Percentiles rank a stretch among this genome's conserved stretches.
These are phyloP conservation scores for Rhizopus sp. DNA, from an alignment of 371 early-diverging fungal genomes.

Conservation along the genomic window DNA sequence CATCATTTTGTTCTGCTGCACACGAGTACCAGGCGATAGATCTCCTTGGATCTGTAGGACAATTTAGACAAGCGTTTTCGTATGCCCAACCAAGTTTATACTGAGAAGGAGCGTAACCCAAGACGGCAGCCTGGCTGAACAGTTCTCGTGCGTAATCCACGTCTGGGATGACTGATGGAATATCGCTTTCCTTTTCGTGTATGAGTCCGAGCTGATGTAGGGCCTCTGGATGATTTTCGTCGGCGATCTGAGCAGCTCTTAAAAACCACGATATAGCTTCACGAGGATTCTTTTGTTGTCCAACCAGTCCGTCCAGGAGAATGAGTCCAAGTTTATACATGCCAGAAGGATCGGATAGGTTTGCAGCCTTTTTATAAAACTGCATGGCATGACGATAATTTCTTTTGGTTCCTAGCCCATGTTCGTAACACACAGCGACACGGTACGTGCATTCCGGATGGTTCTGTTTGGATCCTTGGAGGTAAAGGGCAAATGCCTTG, in stretches of 20 bases:
- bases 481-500: conserved; percentile 87
- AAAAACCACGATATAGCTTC: conserved; percentile 94
- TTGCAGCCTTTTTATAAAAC: conserved; percentile 93
- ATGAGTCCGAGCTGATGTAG: conserved; percentile 89
- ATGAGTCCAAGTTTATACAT: conserved; percentile 96
- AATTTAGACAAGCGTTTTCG: conserved; percentile 88
- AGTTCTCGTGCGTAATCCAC: conserved; percentile 84
- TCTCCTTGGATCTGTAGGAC: conserved; percentile 78
- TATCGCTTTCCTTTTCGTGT: conserved; percentile 51
- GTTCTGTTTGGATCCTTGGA: conserved; percentile 89
- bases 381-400: conserved; percentile 86
- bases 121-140: conserved; percentile 86
- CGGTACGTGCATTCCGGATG: conserved; percentile 94
- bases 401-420: conserved; percentile 88
- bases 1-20: conserved; percentile 83
- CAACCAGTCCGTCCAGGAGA: conserved; percentile 75
- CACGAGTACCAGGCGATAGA: conserved; percentile 97
- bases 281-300: conserved; percentile 70
- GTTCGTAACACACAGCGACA: conserved; percentile 94
- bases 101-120: conserved; percentile 92
- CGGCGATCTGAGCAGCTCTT: conserved; percentile 85
- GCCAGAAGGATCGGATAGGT: conserved; percentile 86
- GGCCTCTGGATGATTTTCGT: conserved; percentile 88
- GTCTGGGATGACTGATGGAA: conserved; percentile 80
- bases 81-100: conserved; percentile 90